Evolutionary conservation across 163 green algal species (phyloP).

Genomic region (Chlorella variabilis): DNA sequence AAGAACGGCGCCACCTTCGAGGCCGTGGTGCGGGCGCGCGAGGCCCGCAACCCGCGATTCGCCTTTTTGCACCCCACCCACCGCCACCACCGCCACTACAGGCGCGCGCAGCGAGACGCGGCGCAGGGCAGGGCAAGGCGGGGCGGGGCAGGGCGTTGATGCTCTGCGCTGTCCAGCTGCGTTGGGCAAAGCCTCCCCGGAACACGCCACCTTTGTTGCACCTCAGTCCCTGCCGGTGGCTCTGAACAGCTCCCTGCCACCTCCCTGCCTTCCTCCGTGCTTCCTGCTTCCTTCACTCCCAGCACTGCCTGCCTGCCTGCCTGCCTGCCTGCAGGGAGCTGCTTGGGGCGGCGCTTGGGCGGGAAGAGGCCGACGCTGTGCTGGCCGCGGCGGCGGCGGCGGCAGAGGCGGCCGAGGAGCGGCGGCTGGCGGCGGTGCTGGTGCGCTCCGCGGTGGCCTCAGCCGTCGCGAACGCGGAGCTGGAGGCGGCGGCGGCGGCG

Average conservation of each 20-base stretch:
- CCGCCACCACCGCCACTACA: conserved; percentile 71
- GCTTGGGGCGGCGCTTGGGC: neutral
- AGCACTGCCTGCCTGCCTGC: neutral
- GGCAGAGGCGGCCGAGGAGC: conserved; percentile 10
- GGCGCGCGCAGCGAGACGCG: conserved; percentile 17
- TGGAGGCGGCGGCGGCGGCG: neutral
- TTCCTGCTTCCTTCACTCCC: neutral
- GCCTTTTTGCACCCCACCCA: conserved; percentile 72
- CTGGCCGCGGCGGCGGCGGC: conserved; percentile 12
- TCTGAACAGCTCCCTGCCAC: too few relatives aligned
- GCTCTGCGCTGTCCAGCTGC: too few relatives aligned
- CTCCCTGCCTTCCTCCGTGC: too few relatives aligned
- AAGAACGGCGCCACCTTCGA: conserved; percentile 73
- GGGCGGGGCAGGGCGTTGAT: too few relatives aligned
- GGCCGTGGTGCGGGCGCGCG: conserved; percentile 61
- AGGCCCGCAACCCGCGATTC: conserved; percentile 72
- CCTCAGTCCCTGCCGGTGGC: too few relatives aligned
- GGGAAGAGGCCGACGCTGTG: neutral
- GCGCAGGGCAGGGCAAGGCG: too few relatives aligned
- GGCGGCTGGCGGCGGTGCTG: conserved; percentile 2
- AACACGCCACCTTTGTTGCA: too few relatives aligned
- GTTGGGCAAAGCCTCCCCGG: too few relatives aligned
- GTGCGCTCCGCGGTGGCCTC: conserved; percentile 14
- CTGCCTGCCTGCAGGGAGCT: conserved; percentile 1
- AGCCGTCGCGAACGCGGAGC: conserved; percentile 3